Base-by-base conservation (phyloP, 2,329 filamentous ascomycete genomes). In the Lasiodiplodia theobromae region DNA sequence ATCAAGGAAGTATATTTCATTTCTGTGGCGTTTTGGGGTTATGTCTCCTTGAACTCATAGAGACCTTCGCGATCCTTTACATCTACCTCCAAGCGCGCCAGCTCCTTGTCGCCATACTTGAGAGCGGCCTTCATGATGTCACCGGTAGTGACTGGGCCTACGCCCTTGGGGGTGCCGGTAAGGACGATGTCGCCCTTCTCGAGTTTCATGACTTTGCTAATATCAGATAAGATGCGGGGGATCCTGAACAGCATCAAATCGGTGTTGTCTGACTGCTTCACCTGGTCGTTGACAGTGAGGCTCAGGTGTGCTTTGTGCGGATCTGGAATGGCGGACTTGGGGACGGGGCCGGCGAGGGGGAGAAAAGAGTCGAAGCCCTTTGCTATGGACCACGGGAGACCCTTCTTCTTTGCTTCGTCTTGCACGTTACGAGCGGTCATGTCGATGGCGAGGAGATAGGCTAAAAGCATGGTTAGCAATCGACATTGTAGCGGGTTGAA, bases 301-400 rank as follows among this genome's bases (percentile, higher is more conserved):
- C 91, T 96, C 71, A 99, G 83, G 82, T 96, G 92, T 21, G 93
- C 90, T 75, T 95, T 89, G 79, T 98, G 94, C 38, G 96, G 96
- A 81, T 98, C 89, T 14, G 91, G 87, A 73, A 99, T 93, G 72
- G 87, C 86, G 44, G 87, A 85, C 83, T 96, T 97, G 73, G 89
- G 85, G 75, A 99, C 96, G 67, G 92, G 85, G 71, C 91, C 85
- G 79, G 91, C 93, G 76, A 99, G 87, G 69, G 96, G 96, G 64
- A 97, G 86, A 84, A 99, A 99, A 3, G 96, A 98, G 80, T 99
- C 96, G 79, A 98, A 99, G 57, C 96, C 96, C 85, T 99, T 99
- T 73, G 93, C 91, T 73, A 97, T 97, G 75, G 90, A 89, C 96
- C 96, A 99, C 8, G 96, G 96, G 18, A 98, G 89, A 44, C 96